Base-by-base conservation (phyloP, 106 monocot genomes). In the Dendrobium chrysotoxum region DNA sequence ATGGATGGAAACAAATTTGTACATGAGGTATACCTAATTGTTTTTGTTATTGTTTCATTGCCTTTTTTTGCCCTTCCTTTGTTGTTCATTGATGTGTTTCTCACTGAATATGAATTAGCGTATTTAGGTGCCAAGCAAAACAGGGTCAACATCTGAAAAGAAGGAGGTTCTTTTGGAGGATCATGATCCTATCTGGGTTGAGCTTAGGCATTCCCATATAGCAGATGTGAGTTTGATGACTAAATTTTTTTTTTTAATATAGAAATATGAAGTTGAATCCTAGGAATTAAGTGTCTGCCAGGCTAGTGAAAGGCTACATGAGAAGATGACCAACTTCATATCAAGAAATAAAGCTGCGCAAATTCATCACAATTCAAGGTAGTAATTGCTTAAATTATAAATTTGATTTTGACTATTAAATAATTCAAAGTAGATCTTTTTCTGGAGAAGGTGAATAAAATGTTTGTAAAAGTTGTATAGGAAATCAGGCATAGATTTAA, bases 121-220 rank as follows among this genome's bases (percentile, higher is more conserved):
- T 46, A 28, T 79, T 15, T 73, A 95, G 95, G 85, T 90, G 80
- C 91, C 88, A 75, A 91, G 86, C 84, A 99, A 93, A 86, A 77
- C 82, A 75, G 98, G 91, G 30, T 74, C 78, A 65, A 46, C 79
- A 39, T 82, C 89, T 89, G 98, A 99, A 85, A 99, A 93, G 87
- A 99, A 95, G 71, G 95, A 99, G 72, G 98, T 95, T 17, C 93
- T 99, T 89, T 85, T 99, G 70, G 98, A 99, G 79, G 98, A 99
- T 78, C 98, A 99, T 86, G 98, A 99, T 90, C 95, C 95, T 80
- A 82, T 99, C 41, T 99, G 98, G 98, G 84, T 93, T 87, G 98
- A 99, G 81, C 91, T 99, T 81, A 88, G 95, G 7, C 95, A 99
- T 88, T 88, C 93, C 74, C 98, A 99, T 83, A 99, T 99, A 79